A percentile compares a stretch with the other conserved stretches of the same genome.
Conservation (phyloP, 441 rosid species). For the Pelargonium cotyledonis region DNA sequence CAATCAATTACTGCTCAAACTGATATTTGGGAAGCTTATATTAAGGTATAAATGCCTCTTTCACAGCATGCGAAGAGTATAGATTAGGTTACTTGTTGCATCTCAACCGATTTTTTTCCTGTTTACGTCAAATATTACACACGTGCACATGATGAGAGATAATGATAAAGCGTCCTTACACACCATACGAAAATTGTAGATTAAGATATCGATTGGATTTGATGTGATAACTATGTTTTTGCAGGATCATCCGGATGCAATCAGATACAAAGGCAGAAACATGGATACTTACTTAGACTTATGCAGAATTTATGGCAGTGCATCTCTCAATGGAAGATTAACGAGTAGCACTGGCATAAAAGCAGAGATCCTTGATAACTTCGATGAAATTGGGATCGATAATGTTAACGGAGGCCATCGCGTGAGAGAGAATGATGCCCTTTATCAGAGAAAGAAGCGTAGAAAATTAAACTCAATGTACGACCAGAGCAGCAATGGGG, state of each 20-base stretch:
- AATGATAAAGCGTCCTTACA: background rate
- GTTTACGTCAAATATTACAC: background rate
- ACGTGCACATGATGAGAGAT: background rate
- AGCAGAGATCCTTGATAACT: conserved; percentile 20
- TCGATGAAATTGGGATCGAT: conserved; percentile 18
- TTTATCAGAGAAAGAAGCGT: conserved; percentile 24
- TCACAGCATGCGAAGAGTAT: too few species aligned
- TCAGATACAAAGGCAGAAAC: conserved; percentile 22
- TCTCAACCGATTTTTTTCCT: too few species aligned
- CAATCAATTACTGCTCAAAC: conserved; percentile 73
- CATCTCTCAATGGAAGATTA: conserved; percentile 14
- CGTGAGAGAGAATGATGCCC: conserved; percentile 24
- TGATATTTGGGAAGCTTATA: conserved; percentile 50
- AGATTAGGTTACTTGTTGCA: too few species aligned
- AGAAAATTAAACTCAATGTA: conserved; percentile 18
- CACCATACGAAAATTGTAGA: background rate
- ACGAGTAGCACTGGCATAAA: conserved; percentile 12
- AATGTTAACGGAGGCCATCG: conserved; percentile 22
- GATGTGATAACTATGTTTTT: conserved; percentile 10
- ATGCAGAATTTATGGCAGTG: conserved; percentile 21
- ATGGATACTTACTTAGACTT: conserved; percentile 27
- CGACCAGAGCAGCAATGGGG: conserved; percentile 23
- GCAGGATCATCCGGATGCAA: conserved; percentile 33
- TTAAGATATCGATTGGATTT: background rate
- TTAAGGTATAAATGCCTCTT: conserved; percentile 43